These are phyloP conservation scores for Tetrahymena thermophila DNA, from an alignment of 73 alveolate species.

Conservation along the genomic window DNA sequence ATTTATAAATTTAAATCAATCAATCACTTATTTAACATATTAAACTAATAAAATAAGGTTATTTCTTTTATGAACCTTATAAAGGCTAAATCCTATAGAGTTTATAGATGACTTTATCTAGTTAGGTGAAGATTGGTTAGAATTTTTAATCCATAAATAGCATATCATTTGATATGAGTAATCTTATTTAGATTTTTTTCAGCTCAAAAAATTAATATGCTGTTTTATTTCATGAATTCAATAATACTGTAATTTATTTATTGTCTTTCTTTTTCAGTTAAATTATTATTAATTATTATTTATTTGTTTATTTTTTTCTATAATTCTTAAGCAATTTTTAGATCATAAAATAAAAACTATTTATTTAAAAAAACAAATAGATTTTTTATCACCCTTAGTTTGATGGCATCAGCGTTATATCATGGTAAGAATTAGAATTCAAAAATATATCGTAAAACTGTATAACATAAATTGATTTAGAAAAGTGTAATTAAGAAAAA, in stretches of 20 bases:
- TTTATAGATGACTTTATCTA: background rate
- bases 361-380: background rate
- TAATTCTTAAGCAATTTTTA: too few relatives aligned
- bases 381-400: background rate
- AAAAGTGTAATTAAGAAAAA: background rate
- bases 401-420: background rate
- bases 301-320: too few relatives aligned
- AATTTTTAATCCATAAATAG: background rate
- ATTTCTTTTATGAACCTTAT: background rate
- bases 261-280: too few relatives aligned
- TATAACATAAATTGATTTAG: background rate
- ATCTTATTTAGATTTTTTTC: too few relatives aligned
- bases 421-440: background rate
- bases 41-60: background rate
- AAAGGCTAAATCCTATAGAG: background rate
- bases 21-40: too few relatives aligned
- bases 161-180: background rate
- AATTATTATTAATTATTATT: too few relatives aligned
- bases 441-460: background rate
- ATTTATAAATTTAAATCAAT: too few relatives aligned
- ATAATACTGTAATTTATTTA: background rate
- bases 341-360: too few relatives aligned
- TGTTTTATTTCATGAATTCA: background rate
- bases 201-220: background rate
- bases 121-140: background rate